Conservation (phyloP, 805 yeast species). For the Candida parachauliodes region DNA sequence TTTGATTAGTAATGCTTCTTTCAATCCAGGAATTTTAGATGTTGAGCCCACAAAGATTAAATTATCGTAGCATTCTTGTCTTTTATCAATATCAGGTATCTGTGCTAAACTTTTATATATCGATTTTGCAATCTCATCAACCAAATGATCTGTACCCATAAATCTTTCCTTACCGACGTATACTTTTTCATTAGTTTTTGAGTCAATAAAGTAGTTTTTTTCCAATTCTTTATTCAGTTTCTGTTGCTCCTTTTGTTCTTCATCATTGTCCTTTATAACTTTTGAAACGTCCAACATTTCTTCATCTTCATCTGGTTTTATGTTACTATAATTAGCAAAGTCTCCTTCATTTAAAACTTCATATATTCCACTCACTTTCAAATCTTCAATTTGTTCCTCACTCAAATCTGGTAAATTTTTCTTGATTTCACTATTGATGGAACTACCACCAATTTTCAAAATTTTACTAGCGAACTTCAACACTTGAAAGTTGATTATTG, state of each 20-base stretch:
- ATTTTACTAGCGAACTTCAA: slow-evolving; percentile 51
- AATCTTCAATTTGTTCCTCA: slow-evolving; percentile 59
- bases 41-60: slow-evolving; percentile 79
- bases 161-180: slow-evolving; percentile 87
- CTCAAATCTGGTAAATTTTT: slow-evolving; percentile 57
- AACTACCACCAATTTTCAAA: slow-evolving; percentile 58
- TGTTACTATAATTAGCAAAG: slow-evolving; percentile 56
- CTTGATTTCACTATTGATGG: slow-evolving; percentile 53
- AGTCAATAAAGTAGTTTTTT: slow-evolving; percentile 66
- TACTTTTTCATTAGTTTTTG: slow-evolving; percentile 48
- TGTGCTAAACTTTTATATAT: slow-evolving; percentile 51
- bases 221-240: slow-evolving; percentile 67
- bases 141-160: slow-evolving; percentile 65
- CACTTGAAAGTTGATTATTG: slow-evolving; percentile 71
- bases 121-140: slow-evolving; percentile 50
- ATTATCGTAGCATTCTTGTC: slow-evolving; percentile 84
- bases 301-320: slow-evolving; percentile 28
- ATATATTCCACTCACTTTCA: slow-evolving; percentile 71
- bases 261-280: slow-evolving; percentile 54
- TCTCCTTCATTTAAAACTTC: slow-evolving; percentile 74
- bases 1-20: slow-evolving; percentile 60
- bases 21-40: slow-evolving; percentile 68
- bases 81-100: slow-evolving; percentile 63
- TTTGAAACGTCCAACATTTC: slow-evolving; percentile 88
- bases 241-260: slow-evolving; percentile 26